These are phyloP conservation scores for Fusarium gaditjirri DNA, from an alignment of 2,329 filamentous ascomycete species.

Conservation along the genomic window DNA sequence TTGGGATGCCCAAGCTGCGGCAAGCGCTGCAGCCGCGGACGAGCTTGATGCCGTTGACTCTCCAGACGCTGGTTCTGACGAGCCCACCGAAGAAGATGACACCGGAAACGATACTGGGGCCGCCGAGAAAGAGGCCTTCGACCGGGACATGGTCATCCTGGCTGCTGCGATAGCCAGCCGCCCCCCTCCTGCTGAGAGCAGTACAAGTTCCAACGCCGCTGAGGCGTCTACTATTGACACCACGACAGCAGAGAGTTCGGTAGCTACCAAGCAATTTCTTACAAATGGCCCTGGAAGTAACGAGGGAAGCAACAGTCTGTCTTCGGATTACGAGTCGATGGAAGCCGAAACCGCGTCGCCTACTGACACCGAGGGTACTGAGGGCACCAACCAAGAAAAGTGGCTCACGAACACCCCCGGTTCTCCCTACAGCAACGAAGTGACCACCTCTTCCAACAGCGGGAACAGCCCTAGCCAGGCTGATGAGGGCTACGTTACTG, in stretches of 20 bases:
- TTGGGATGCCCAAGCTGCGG: background rate
- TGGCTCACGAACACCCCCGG: background rate
- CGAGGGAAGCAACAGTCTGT: accelerated
- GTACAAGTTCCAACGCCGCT: background rate
- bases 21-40: background rate
- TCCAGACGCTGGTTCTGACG: background rate
- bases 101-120: background rate
- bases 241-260: background rate
- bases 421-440: background rate
- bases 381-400: too few relatives aligned
- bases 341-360: background rate
- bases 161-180: too few relatives aligned
- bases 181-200: background rate
- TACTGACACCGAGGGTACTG: accelerated
- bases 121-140: background rate
- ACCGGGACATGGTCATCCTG: background rate
- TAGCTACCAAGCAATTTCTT: background rate
- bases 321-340: background rate
- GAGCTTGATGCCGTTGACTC: background rate
- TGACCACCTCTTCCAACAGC: background rate
- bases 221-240: background rate
- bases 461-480: background rate
- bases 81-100: background rate
- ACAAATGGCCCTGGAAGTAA: background rate
- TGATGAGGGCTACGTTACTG: background rate